phyloP scores from a whole-genome alignment of 129 eudicot species.

The Flaveria brownii region DNA sequence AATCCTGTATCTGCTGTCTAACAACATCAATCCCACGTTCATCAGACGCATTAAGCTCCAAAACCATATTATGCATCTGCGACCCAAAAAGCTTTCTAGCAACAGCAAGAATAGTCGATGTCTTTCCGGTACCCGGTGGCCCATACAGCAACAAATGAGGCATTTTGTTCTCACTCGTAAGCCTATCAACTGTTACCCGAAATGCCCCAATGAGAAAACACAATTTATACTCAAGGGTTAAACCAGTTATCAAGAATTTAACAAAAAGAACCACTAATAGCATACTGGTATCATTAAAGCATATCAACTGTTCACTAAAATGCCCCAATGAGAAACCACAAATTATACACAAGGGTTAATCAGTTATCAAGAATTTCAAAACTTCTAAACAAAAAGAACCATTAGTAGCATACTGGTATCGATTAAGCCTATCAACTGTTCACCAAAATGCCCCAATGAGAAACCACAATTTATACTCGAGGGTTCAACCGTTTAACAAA shows the following conservation, averaged over 20 bases:
- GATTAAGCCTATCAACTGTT: not conserved
- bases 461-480: not conserved
- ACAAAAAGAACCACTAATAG: not conserved
- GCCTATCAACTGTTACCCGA: slow-evolving; percentile 85
- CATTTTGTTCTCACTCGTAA: slow-evolving; percentile 82
- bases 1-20: slow-evolving; percentile 98
- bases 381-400: too few relatives aligned
- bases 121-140: slow-evolving; percentile 98
- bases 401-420: too few relatives aligned
- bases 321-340: too few relatives aligned
- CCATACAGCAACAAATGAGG: slow-evolving; percentile 95
- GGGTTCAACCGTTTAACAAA: not conserved
- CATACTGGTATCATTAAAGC: slow-evolving; percentile 56
- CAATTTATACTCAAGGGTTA: not conserved
- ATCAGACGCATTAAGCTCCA: slow-evolving; percentile 97
- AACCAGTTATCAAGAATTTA: not conserved
- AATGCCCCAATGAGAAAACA: slow-evolving; percentile 27
- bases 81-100: slow-evolving; percentile 84
- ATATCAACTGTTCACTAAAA: too few relatives aligned
- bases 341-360: not conserved
- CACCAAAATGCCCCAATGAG: not conserved
- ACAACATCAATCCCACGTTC: slow-evolving; percentile 98
- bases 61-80: slow-evolving; percentile 86
- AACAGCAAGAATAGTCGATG: slow-evolving; percentile 87
- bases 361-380: not conserved